Conservation (phyloP, 2,329 filamentous ascomycete species). For the Ophiostoma piceae region DNA sequence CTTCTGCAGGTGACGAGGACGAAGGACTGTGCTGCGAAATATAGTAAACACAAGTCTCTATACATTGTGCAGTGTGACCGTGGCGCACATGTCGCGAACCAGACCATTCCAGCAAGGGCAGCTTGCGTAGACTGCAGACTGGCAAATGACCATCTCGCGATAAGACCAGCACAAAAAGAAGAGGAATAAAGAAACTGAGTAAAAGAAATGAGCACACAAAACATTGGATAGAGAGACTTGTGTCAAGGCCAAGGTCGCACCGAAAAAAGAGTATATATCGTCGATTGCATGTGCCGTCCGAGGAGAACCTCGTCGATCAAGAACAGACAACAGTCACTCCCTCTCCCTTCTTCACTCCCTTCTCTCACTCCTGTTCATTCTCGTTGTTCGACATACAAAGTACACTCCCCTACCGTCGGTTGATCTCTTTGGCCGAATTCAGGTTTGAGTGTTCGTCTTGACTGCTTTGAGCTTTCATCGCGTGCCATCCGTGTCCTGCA, state of each 20-base stretch:
- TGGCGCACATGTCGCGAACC: not conserved
- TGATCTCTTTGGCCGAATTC: not conserved
- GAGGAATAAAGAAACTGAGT: not conserved
- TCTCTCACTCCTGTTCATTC: not conserved
- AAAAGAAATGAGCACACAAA: not conserved
- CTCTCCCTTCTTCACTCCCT: not conserved
- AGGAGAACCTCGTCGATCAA: not conserved
- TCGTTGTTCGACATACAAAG: not conserved
- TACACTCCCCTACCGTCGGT: not conserved
- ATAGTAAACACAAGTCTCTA: slow-evolving; percentile 1
- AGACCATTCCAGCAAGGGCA: not conserved
- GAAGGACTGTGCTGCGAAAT: not conserved
- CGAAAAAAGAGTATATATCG: slow-evolving; percentile 5
- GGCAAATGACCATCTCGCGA: slow-evolving; percentile 8
- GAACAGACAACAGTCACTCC: not conserved
- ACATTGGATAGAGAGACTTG: not conserved
- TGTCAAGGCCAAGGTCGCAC: not conserved
- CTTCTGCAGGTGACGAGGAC: not conserved
- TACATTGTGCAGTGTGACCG: not conserved
- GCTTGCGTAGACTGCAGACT: not conserved
- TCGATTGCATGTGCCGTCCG: not conserved
- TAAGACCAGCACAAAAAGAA: not conserved
- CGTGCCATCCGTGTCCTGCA: not conserved
- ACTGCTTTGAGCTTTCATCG: not conserved
- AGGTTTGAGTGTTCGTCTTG: not conserved